Conservation (phyloP, 2,329 filamentous ascomycete genomes). For the Akanthomyces lecanii region DNA sequence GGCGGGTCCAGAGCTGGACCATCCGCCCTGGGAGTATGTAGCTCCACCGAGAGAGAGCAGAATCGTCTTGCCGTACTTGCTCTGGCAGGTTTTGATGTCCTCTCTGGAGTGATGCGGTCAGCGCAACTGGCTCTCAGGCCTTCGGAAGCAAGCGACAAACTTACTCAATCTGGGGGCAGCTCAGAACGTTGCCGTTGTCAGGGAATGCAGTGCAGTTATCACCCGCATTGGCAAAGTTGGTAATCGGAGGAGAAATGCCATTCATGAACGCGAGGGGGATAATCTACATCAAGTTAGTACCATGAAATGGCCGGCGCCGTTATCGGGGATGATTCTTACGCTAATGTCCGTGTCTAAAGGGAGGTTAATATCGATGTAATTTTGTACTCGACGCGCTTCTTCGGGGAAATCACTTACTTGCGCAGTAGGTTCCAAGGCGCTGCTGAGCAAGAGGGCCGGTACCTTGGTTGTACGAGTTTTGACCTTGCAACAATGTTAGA, state of each 20-base stretch:
- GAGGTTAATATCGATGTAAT: conserved; percentile 18
- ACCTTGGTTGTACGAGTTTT: conserved; percentile 55
- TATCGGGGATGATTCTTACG: conserved; percentile 27
- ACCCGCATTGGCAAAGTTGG: conserved; percentile 64
- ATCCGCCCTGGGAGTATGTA: conserved; percentile 66
- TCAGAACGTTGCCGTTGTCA: conserved; percentile 50
- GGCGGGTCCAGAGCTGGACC: conserved; percentile 50
- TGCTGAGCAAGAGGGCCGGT: conserved; percentile 46
- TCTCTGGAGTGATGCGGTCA: conserved; percentile 26
- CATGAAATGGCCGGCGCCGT: background rate
- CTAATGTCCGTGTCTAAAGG: conserved; percentile 42
- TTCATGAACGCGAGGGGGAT: conserved; percentile 62
- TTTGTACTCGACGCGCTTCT: no score
- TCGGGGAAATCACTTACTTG: conserved; percentile 39
- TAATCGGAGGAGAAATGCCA: conserved; percentile 48
- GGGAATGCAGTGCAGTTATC: conserved; percentile 56
- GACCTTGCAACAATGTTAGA: conserved; percentile 33
- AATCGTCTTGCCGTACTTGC: conserved; percentile 61
- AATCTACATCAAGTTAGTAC: conserved; percentile 31
- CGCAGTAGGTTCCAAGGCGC: conserved; percentile 55
- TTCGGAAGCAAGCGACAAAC: conserved; percentile 22
- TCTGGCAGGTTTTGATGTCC: conserved; percentile 58
- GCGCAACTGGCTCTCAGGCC: background rate
- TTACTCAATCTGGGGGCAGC: conserved; percentile 63
- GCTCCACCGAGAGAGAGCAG: conserved; percentile 68